Evolutionary conservation across 2,329 filamentous ascomycete species (phyloP), one percentile per base, ranked within the genome.

Genomic region (Penicillium sp.): DNA sequence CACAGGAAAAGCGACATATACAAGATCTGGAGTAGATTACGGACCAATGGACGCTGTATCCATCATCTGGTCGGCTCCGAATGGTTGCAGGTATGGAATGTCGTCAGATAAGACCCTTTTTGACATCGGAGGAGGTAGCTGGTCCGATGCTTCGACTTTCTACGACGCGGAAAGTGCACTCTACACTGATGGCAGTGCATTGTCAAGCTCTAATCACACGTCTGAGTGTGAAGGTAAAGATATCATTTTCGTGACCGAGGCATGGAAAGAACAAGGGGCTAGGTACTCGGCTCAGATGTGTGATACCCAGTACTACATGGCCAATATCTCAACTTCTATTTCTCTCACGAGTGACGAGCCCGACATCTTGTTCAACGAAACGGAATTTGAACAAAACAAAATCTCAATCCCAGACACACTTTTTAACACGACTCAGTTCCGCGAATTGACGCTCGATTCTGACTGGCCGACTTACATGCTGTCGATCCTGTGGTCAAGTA

Each of bases 381-480:
- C 4, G 8, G 55, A 60, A 10, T 60, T 50, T 29, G 26, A 50
- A 1, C 18, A 26, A 21, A 56, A 53, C 1, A 60, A 55, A 38
- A n/a, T 53, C 4, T 0, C 28, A 0, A 53, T 60, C 10, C 53
- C 58, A 3, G 49, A 56, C 4, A 43, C 13, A 2, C 4, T 60
- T 2, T 0, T 60, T 16, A 58, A 56, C 24, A 47, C 45, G 10
- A 56, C 55, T 13, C 2, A 34, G 3, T 53, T 61, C 16, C 44
- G 24, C 15, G n/a, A 47, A 13, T 24, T 52, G 21, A 42, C 31
- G 1, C 33, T 61, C 8, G n/a, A 47, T 23, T 1, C 21, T 2
- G 39, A 54, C 24, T 61, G 59, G 59, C 2, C 46, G 8, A 54
- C 24, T 6, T 61, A 58, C 24, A 54, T 63, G 57, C 26, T 61